Evolutionary conservation across 495 filamentous ascomycete species (phyloP).

Genomic region (Venustampulla echinocandica): DNA sequence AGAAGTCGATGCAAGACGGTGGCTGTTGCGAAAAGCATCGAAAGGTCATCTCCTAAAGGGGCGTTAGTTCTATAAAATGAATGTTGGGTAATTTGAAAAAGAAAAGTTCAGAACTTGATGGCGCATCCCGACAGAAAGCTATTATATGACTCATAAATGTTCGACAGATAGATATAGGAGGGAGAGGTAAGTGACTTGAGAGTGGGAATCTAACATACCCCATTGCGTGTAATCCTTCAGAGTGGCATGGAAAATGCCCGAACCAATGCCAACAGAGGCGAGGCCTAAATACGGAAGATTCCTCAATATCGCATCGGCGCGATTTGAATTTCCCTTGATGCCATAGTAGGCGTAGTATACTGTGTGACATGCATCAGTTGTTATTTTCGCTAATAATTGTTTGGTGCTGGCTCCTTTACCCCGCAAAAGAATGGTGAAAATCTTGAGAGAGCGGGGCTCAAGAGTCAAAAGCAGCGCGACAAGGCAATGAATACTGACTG

Average conservation of each 20-base stretch:
- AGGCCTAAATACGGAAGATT: constrained; percentile 41
- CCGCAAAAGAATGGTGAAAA: too few relatives aligned
- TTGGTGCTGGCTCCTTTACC: too few relatives aligned
- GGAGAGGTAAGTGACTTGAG: background rate
- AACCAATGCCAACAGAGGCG: constrained; percentile 48
- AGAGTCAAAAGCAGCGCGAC: too few relatives aligned
- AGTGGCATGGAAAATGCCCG: constrained; percentile 41
- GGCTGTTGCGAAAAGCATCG: constrained; percentile 48
- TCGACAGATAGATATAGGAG: too few relatives aligned
- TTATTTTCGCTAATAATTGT: too few relatives aligned
- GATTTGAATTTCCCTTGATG: constrained; percentile 23
- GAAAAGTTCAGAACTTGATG: too few relatives aligned
- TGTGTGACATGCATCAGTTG: too few relatives aligned
- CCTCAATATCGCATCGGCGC: constrained; percentile 23
- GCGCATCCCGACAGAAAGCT: too few relatives aligned
- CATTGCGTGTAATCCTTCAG: constrained; percentile 48
- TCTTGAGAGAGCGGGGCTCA: too few relatives aligned
- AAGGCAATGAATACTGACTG: constrained; percentile 27
- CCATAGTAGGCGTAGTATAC: constrained; percentile 34
- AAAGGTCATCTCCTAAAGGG: constrained; percentile 40
- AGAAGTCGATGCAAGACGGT: constrained; percentile 43
- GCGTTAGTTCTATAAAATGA: constrained; percentile 15
- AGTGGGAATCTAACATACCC: constrained; percentile 29
- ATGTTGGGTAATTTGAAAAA: constrained; percentile 10
- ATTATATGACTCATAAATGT: too few relatives aligned